Base-by-base conservation (phyloP, 2,329 filamentous ascomycete species). In the Aspergillus neotritici region DNA sequence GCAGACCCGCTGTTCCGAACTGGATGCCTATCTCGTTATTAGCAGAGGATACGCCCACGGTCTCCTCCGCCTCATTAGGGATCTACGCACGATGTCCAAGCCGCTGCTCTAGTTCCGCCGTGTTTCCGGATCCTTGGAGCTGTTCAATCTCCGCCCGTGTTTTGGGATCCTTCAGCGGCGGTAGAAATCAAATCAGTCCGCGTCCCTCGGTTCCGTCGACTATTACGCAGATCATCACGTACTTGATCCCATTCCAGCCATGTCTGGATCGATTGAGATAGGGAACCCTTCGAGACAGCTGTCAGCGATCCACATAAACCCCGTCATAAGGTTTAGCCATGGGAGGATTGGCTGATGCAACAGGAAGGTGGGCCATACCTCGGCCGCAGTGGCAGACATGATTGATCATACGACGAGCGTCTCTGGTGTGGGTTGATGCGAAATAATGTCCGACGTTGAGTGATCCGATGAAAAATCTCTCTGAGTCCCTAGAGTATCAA, bases 1-100 rank as follows among this genome's bases (percentile, higher is more conserved):
- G 72, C 7, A 84, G 68, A 33, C 80, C 80, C 31, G 78, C 77
- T 5, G 78, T 83, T 16, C 79, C 79, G 51, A 83, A 83, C 34
- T 78, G 72, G 46, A 83, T 82, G 17, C 69, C 67, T 70, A 37
- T 39, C 28, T 28, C 37, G 25, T 16, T n/a, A 37, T 51, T 41
- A 49, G 43, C 31, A 25, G 34, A 39, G 4, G 16, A 44, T 41
- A 25, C 21, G 21, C 21, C 21, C 7, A 9, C 21, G 21, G 6
- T 25, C 21, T 25, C 7, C 21, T 25, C 21, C 11, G 34, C 9
- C 4, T n/a, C 34, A 7, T 37, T 28, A 12, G 16, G 34, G 30
- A 2, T n/a, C 29, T 16, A 56, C 61, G 13, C 55, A 71, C 77
- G 74, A 17, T 71, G 69, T 4, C 69, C 63, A 15, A 83, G 70